Conservation (phyloP, 2,329 filamentous ascomycete genomes). For the Calonectria pseudoturangicola region DNA sequence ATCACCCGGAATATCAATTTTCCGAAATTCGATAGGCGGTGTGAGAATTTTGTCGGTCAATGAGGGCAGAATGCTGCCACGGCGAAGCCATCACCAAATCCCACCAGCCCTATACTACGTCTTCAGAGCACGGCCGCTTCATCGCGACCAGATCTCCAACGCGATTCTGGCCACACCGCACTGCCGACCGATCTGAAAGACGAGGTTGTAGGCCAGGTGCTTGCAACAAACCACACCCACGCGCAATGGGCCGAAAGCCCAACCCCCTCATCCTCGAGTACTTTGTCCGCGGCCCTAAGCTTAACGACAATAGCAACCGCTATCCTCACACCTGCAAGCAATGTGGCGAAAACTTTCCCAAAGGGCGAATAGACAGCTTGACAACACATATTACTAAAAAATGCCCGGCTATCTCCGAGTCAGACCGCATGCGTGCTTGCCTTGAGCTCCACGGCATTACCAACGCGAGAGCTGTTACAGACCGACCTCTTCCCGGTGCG, state of each 20-base stretch:
- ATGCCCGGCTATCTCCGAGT: slow-evolving; percentile 85
- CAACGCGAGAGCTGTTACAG: slow-evolving; percentile 63
- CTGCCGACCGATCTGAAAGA: slow-evolving; percentile 44
- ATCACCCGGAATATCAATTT: slow-evolving; percentile 48
- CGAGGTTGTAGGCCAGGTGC: slow-evolving; percentile 54
- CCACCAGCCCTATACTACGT: slow-evolving; percentile 44
- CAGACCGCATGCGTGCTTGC: slow-evolving; percentile 84
- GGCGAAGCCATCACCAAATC: slow-evolving; percentile 53
- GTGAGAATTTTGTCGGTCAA: slow-evolving; percentile 66
- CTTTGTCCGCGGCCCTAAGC: slow-evolving; percentile 90
- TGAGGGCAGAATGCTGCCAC: slow-evolving; percentile 61
- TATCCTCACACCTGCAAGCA: slow-evolving; percentile 94
- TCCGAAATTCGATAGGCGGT: slow-evolving; percentile 58
- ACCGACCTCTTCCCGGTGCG: slow-evolving; percentile 54
- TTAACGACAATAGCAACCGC: slow-evolving; percentile 91
- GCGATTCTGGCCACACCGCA: slow-evolving; percentile 45
- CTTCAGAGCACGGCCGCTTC: slow-evolving; percentile 33
- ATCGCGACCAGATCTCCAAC: slow-evolving; percentile 42
- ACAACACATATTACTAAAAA: slow-evolving; percentile 89
- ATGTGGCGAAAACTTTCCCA: slow-evolving; percentile 92
- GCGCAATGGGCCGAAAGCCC: slow-evolving; percentile 86
- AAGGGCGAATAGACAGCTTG: slow-evolving; percentile 89
- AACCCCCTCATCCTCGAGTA: slow-evolving; percentile 91
- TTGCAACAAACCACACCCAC: slow-evolving; percentile 49
- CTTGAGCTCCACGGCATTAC: slow-evolving; percentile 83